Evolutionary conservation across 2,329 filamentous ascomycete species (phyloP), one percentile per base, ranked within the genome.

Genomic region (Penicillium sp.): DNA sequence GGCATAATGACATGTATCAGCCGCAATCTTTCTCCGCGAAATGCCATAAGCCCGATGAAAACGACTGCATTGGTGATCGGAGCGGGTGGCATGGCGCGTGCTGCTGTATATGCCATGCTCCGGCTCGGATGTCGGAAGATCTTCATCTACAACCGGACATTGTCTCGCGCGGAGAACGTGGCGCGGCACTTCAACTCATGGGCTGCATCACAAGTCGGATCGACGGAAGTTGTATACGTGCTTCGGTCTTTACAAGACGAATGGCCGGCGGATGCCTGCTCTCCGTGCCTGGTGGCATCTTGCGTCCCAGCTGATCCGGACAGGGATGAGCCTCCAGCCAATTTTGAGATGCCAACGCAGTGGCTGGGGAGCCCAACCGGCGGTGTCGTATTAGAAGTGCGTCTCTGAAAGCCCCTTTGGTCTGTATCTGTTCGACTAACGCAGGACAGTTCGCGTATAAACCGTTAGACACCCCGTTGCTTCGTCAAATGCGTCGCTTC

Each of bases 111-210:
- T 68, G 88, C 91, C 1, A 88, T 94, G 85, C 82, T 93, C 26
- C 90, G 91, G 68, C 82, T 93, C 7, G 91, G 91, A 3, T 90
- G 92, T 53, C 86, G 87, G 63, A 90, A 91, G 66, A 90, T 94
- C 52, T 88, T 90, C 66, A 85, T 94, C 23, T 88, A 86, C 73
- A 93, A 94, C 69, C 84, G 91, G 30, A 93, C 90, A 0, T 64
- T 83, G 2, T 80, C 82, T n/a, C 89, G 89, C 55, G 90, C 91
- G 0, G 82, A 88, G 58, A 86, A 84, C 44, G 82, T 93, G 0
- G 90, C 89, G 1, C 78, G 80, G 0, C 90, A 93, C 70, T 93
- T 92, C 74, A 88, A 86, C 78, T 84, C 71, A 66, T 82, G 58
- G 81, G 79, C 63, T 63, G 79, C 67, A 48, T 76, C 67, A 65